Percentiles rank a stretch among this genome's conserved stretches.
These are phyloP conservation scores for Pseudogymnoascus pannorum DNA, from an alignment of 2,329 filamentous ascomycete genomes.

Conservation along the genomic window DNA sequence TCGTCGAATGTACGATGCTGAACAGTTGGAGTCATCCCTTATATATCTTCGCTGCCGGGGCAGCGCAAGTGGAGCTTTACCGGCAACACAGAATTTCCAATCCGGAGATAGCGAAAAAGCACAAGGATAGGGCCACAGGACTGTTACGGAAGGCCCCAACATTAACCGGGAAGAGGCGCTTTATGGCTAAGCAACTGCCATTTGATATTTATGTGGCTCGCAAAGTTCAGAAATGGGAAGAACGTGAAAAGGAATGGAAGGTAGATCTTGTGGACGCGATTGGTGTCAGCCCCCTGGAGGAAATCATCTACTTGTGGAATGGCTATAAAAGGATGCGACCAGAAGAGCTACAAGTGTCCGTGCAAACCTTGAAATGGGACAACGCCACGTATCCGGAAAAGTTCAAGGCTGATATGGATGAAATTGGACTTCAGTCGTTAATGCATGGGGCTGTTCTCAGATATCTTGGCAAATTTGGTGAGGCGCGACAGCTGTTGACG, in stretches of 20 bases:
- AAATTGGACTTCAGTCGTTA: conserved; percentile 58
- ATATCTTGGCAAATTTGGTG: conserved; percentile 51
- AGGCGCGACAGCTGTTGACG: conserved; percentile 59
- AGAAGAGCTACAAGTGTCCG: conserved; percentile 55
- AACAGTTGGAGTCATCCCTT: conserved; percentile 88
- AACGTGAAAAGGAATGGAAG: conserved; percentile 58
- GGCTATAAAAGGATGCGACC: conserved; percentile 73
- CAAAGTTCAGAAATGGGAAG: conserved; percentile 85
- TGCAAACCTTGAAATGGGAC: conserved; percentile 56
- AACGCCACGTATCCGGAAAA: conserved; percentile 44
- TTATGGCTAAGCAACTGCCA: conserved; percentile 83
- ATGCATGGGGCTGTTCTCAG: conserved; percentile 60
- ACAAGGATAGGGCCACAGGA: conserved; percentile 60
- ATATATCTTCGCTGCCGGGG: conserved; percentile 83
- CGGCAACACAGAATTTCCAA: conserved; percentile 46
- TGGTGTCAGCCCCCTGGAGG: conserved; percentile 71
- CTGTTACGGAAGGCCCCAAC: conserved; percentile 65
- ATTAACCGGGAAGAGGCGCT: conserved; percentile 74
- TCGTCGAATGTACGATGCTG: conserved; percentile 66
- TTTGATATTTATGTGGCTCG: conserved; percentile 80
- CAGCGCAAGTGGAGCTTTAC: conserved; percentile 74
- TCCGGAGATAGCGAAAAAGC: conserved; percentile 42
- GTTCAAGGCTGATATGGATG: conserved; percentile 48
- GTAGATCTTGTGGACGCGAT: conserved; percentile 71
- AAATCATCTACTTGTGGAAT: conserved; percentile 94